Percentiles rank a stretch among this genome's conserved stretches.
Evolutionary conservation across 1,284 basidiomycete genomes (phyloP).

Genomic region (Fomitopsis betulina): DNA sequence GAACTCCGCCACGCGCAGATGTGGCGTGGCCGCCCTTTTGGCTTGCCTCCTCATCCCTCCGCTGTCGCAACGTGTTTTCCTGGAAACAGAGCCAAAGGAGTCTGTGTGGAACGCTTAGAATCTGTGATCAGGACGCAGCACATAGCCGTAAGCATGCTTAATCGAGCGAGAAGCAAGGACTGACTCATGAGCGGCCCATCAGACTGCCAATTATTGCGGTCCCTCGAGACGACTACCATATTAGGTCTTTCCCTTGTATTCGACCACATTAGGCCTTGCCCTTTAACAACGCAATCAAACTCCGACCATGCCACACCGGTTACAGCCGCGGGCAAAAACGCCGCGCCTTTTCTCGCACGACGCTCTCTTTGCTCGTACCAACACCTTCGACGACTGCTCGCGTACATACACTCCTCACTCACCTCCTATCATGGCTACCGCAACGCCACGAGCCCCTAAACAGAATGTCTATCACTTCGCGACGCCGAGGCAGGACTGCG

Average conservation of each 20-base stretch:
- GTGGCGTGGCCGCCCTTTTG: background rate
- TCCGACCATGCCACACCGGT: slow-evolving; percentile 2
- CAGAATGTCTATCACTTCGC: background rate
- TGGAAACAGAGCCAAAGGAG: too few relatives aligned
- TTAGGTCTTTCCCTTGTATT: too few relatives aligned
- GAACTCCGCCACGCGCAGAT: background rate
- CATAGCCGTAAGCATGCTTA: background rate
- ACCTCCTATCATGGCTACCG: background rate
- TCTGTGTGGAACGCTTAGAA: too few relatives aligned
- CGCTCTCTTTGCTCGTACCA: background rate
- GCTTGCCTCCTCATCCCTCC: background rate
- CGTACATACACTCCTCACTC: background rate
- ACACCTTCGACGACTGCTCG: background rate
- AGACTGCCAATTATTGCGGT: background rate
- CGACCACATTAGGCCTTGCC: too few relatives aligned
- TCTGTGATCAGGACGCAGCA: too few relatives aligned
- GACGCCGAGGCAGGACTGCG: background rate
- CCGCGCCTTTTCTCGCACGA: background rate
- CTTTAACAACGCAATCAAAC: background rate
- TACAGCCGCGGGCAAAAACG: background rate
- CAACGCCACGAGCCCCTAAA: background rate
- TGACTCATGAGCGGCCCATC: background rate
- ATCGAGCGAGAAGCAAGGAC: background rate
- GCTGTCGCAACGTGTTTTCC: background rate
- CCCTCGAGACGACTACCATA: too few relatives aligned